These are phyloP conservation scores for Stachybotrys elegans DNA, from an alignment of 2,329 filamentous ascomycete genomes.

Conservation along the genomic window DNA sequence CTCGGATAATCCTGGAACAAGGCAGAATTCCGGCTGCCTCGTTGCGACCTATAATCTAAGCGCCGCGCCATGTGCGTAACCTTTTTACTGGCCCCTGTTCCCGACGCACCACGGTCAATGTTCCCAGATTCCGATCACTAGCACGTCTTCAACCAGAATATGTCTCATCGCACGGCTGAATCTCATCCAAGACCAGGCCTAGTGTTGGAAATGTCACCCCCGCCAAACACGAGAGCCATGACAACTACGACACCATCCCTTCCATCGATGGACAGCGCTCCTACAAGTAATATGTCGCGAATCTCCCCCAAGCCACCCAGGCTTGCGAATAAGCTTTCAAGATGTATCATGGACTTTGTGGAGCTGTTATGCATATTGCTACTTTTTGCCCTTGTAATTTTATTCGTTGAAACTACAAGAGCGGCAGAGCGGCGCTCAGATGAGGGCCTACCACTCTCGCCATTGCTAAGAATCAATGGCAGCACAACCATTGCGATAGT, in stretches of 20 bases:
- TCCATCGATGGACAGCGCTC: neutral
- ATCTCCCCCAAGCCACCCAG: neutral
- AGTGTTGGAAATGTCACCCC: neutral
- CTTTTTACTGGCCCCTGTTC: too few relatives aligned
- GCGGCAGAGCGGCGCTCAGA: neutral
- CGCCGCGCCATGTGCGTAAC: too few relatives aligned
- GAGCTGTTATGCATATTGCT: neutral
- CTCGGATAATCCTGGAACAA: too few relatives aligned
- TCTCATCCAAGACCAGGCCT: too few relatives aligned
- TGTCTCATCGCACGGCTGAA: too few relatives aligned
- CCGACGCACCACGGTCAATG: too few relatives aligned
- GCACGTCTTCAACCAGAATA: too few relatives aligned
- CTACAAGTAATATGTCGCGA: neutral
- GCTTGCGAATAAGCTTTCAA: neutral
- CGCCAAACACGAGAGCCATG: neutral
- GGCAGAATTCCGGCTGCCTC: too few relatives aligned
- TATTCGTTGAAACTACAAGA: constrained; percentile 1
- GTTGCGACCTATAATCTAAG: too few relatives aligned
- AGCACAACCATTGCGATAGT: constrained; percentile 5
- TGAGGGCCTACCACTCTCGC: neutral
- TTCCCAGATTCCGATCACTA: too few relatives aligned
- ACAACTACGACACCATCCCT: neutral
- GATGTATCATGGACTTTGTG: neutral
- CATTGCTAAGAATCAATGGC: constrained; percentile 1
- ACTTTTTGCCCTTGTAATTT: neutral